A percentile compares a stretch with the other conserved stretches of the same genome.
These are phyloP conservation scores for Populus nigra DNA, from an alignment of 345 rosid species.

Conservation along the genomic window DNA sequence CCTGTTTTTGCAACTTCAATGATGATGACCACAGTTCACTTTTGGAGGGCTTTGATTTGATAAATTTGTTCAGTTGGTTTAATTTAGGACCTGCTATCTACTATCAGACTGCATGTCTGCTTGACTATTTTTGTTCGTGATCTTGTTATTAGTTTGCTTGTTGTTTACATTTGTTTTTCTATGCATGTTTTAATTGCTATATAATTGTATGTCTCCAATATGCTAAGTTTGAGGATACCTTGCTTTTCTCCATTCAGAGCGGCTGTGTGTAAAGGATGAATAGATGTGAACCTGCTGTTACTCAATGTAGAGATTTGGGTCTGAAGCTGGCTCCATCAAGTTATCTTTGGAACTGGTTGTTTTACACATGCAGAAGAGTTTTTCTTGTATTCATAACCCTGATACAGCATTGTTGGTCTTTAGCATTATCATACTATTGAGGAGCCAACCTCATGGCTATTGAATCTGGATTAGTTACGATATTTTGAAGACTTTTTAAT, in stretches of 20 bases:
- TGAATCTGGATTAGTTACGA: constrained; percentile 4
- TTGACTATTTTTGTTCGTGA: neutral
- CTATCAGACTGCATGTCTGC: neutral
- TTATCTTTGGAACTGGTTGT: constrained; percentile 2
- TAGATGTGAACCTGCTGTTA: constrained; percentile 16
- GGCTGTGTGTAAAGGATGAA: constrained; percentile 69
- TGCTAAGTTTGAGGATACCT: neutral
- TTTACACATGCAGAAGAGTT: neutral
- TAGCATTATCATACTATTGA: neutral
- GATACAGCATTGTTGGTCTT: constrained; percentile 2
- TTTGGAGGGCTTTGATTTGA: neutral
- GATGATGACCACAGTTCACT: neutral
- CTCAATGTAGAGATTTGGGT: neutral
- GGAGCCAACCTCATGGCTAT: constrained; percentile 1
- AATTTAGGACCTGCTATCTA: neutral
- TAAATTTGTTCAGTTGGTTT: neutral
- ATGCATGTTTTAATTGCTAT: neutral
- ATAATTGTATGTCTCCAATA: neutral
- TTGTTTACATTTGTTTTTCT: neutral
- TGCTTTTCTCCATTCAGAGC: constrained; percentile 49
- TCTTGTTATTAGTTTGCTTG: neutral
- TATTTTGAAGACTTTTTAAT: constrained; percentile 2
- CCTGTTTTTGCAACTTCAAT: neutral
- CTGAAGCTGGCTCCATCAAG: constrained; percentile 14
- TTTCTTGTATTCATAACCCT: neutral